phyloP scores from a whole-genome alignment of 176 grass and related monocot genomes.

The Calamus simplicifolius region DNA sequence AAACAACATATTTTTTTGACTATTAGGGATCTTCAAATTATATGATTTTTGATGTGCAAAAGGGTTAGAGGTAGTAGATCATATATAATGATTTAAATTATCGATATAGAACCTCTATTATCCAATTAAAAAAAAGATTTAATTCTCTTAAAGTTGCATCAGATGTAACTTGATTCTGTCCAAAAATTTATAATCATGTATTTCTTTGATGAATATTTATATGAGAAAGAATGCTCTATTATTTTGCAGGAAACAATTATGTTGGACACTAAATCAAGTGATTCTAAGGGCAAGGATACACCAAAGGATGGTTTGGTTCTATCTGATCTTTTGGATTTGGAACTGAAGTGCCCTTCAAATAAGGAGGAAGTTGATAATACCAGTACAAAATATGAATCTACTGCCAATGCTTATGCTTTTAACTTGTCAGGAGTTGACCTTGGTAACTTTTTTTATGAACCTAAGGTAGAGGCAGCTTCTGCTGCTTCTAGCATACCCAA shows the following conservation, averaged over 20 bases:
- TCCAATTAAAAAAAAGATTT: too few species aligned
- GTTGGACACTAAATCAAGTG: conserved; percentile 40
- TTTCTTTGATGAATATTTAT: conserved; percentile 1
- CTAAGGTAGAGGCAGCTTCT: conserved; percentile 34
- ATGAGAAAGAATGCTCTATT: neutral
- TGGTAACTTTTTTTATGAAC: conserved; percentile 51
- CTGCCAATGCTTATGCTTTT: conserved; percentile 24
- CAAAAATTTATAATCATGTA: neutral
- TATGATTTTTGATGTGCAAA: too few species aligned
- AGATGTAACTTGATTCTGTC: too few species aligned
- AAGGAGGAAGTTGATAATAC: conserved; percentile 23
- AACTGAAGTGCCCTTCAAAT: conserved; percentile 44
- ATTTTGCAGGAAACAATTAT: conserved; percentile 62
- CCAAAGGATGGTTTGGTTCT: conserved; percentile 44
- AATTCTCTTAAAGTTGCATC: too few species aligned
- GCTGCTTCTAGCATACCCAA: neutral
- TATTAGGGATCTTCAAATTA: too few species aligned
- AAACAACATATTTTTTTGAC: too few species aligned
- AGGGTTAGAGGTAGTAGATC: too few species aligned
- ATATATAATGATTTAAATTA: too few species aligned
- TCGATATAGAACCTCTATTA: too few species aligned
- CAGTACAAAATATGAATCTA: conserved; percentile 22
- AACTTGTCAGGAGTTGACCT: conserved; percentile 47
- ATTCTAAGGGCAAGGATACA: conserved; percentile 46
- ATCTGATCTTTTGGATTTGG: conserved; percentile 79